Conservation (phyloP, 306 rosid genomes). For the Pyrus pyrifolia region DNA sequence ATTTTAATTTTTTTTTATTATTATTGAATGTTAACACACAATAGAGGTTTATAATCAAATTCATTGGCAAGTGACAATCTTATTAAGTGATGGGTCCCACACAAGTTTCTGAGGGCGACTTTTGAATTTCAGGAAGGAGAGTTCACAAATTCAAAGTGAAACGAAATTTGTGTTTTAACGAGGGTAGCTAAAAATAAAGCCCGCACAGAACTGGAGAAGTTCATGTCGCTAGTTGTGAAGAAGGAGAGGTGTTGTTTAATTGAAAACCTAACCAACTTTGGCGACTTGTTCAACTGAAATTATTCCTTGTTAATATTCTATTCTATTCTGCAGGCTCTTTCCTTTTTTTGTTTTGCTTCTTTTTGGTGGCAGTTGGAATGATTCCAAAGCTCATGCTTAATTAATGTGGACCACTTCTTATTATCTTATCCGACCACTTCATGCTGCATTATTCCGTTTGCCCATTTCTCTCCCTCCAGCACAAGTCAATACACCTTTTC, state of each 20-base stretch:
- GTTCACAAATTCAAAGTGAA: too few relatives aligned
- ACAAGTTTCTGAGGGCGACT: too few relatives aligned
- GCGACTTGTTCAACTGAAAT: slow-evolving; percentile 5
- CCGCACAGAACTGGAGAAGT: too few relatives aligned
- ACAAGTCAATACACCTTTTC: neutral
- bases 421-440: neutral
- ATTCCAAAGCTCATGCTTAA: neutral
- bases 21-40: too few relatives aligned
- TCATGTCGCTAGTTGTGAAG: too few relatives aligned
- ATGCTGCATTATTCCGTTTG: slow-evolving; percentile 3
- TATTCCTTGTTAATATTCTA: neutral
- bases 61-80: too few relatives aligned
- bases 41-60: too few relatives aligned
- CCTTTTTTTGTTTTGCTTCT: neutral
- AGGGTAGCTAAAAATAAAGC: too few relatives aligned
- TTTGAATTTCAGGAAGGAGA: fast-evolving
- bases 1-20: too few relatives aligned
- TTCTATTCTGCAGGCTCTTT: neutral
- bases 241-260: neutral
- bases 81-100: too few relatives aligned
- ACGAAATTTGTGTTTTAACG: too few relatives aligned
- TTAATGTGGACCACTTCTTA: slow-evolving; percentile 1
- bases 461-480: neutral
- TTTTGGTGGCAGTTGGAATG: neutral
- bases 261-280: neutral